Conservation (phyloP, 768 basidiomycete genomes). For the Suillus sp. region DNA sequence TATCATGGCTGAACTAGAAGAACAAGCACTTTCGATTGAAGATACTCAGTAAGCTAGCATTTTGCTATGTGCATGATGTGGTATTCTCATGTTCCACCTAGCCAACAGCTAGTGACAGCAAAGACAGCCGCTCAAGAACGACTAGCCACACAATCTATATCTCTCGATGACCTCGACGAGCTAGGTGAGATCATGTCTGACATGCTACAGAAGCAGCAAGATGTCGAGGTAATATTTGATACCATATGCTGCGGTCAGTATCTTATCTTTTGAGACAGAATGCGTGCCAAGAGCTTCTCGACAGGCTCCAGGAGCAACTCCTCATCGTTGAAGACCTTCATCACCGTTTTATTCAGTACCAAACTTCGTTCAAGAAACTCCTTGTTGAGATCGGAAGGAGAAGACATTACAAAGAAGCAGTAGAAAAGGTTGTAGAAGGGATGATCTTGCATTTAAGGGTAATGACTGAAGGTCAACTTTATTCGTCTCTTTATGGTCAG, state of each 20-base stretch:
- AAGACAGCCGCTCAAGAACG: slow-evolving; percentile 48
- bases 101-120: slow-evolving; percentile 50
- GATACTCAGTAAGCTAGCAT: slow-evolving; percentile 47
- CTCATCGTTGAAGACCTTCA: slow-evolving; percentile 64
- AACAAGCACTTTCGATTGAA: slow-evolving; percentile 53
- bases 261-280: slow-evolving; percentile 34
- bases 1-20: slow-evolving; percentile 75
- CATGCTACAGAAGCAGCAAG: slow-evolving; percentile 71
- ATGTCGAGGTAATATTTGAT: slow-evolving; percentile 56
- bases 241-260: background rate
- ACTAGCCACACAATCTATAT: slow-evolving; percentile 49
- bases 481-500: background rate
- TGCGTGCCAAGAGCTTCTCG: slow-evolving; percentile 55
- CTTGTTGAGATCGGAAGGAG: slow-evolving; percentile 74
- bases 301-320: slow-evolving; percentile 60
- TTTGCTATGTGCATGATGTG: slow-evolving; percentile 10
- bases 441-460: slow-evolving; percentile 66
- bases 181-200: slow-evolving; percentile 79
- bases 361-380: slow-evolving; percentile 72
- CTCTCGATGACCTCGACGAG: slow-evolving; percentile 70
- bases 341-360: slow-evolving; percentile 67
- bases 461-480: slow-evolving; percentile 62
- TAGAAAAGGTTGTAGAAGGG: slow-evolving; percentile 62
- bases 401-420: slow-evolving; percentile 63
- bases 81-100: slow-evolving; percentile 28